Evolutionary conservation across 345 rosid genomes (phyloP).

Genomic region (Hibiscus tridactylites): DNA sequence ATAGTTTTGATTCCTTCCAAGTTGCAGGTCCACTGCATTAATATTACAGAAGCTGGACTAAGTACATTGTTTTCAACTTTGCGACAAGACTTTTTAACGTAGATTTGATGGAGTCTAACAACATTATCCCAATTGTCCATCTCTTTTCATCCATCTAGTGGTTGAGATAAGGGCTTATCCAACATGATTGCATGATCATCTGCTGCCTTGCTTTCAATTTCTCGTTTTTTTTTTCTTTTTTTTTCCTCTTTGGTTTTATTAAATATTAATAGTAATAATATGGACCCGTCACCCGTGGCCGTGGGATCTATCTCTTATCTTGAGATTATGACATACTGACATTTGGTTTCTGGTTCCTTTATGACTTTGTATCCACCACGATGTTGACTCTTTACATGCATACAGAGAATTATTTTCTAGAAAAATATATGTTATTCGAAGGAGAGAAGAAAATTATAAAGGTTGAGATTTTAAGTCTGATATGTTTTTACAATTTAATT

Average conservation of each 20-base stretch:
- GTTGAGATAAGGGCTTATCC: background rate
- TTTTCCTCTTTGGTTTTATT: background rate
- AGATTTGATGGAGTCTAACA: background rate
- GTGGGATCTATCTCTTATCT: background rate
- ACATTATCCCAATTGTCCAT: conserved; percentile 3
- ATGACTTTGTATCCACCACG: background rate
- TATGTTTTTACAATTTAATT: no score
- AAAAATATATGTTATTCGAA: no score
- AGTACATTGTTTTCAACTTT: conserved; percentile 1
- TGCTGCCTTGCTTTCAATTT: background rate
- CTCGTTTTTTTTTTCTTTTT: no score
- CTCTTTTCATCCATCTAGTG: background rate
- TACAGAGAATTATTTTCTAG: no score
- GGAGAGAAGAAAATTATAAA: no score
- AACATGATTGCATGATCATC: conserved; percentile 6
- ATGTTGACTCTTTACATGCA: background rate
- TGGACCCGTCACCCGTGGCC: background rate
- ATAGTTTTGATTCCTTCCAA: background rate
- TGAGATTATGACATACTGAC: background rate
- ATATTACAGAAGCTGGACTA: background rate
- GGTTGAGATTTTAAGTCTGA: no score
- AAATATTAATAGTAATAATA: background rate
- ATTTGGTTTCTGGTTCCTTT: background rate
- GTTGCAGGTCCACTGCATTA: conserved; percentile 6
- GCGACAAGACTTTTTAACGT: background rate